These are phyloP conservation scores for Dispira parvispora DNA, from an alignment of 192 early-diverging fungal species.

Conservation along the genomic window DNA sequence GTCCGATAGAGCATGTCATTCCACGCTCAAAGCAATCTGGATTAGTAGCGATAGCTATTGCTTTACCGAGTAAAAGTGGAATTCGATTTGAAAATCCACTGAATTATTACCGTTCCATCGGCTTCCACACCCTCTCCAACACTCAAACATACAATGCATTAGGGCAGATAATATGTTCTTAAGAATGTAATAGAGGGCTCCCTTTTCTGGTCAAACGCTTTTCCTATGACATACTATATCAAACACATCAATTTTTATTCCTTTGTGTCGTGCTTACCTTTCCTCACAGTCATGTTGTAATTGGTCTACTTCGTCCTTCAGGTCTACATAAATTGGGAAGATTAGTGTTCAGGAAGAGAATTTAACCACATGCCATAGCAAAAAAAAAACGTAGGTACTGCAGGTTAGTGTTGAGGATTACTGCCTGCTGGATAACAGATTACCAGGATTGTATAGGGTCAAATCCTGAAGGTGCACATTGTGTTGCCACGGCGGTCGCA, in stretches of 20 bases:
- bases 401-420: no score
- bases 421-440: no score
- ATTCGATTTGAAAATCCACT: background rate
- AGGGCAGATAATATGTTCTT: background rate
- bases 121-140: background rate
- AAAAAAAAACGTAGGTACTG: background rate
- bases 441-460: no score
- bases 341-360: background rate
- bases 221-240: background rate
- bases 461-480: no score
- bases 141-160: background rate
- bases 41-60: background rate
- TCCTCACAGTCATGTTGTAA: background rate
- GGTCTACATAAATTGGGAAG: background rate
- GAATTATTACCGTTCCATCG: background rate
- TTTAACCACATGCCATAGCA: background rate
- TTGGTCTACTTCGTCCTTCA: background rate
- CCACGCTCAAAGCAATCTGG: background rate
- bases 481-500: no score
- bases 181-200: background rate
- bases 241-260: background rate
- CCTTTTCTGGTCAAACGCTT: background rate
- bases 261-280: background rate
- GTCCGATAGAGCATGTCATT: background rate
- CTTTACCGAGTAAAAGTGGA: background rate